Evolutionary conservation across 2,329 filamentous ascomycete species (phyloP).

Genomic region (Xylaria sp.): DNA sequence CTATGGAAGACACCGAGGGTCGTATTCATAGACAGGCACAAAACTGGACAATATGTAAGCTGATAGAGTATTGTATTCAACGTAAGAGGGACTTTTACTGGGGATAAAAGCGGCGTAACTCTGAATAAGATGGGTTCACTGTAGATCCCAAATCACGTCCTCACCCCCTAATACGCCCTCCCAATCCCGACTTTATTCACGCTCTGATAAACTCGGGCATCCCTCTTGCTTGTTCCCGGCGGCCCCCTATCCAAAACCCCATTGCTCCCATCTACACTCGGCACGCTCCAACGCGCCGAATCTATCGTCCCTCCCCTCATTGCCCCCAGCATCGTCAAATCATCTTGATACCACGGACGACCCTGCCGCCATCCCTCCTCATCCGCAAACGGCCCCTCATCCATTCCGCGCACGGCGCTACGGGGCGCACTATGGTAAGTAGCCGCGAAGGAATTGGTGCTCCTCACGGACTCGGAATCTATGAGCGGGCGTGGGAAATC

Average conservation of each 20-base stretch:
- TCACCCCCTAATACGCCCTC: neutral
- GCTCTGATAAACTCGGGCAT: neutral
- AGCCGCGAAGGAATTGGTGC: conserved; percentile 26
- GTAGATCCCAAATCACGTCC: too few species aligned
- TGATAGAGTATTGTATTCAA: too few species aligned
- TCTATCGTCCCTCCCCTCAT: conserved; percentile 21
- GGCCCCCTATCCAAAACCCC: conserved; percentile 10
- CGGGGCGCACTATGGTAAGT: conserved; percentile 37
- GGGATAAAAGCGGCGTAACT: too few species aligned
- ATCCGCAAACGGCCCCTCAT: conserved; percentile 26
- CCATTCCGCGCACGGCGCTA: conserved; percentile 34
- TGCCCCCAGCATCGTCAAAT: conserved; percentile 36
- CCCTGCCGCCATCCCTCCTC: conserved; percentile 31
- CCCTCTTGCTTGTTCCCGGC: conserved; percentile 18
- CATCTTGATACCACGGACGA: conserved; percentile 38
- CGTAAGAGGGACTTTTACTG: too few species aligned
- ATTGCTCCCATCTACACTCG: conserved; percentile 19
- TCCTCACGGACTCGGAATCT: neutral
- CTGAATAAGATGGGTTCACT: too few species aligned
- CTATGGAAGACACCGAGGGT: too few species aligned
- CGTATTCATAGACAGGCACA: too few species aligned
- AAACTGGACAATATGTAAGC: too few species aligned
- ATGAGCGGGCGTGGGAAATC: neutral
- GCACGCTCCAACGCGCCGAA: conserved; percentile 28
- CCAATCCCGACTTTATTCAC: conserved; percentile 21